Base-by-base conservation (phyloP, 2,329 filamentous ascomycete genomes). In the Alternaria sp. region DNA sequence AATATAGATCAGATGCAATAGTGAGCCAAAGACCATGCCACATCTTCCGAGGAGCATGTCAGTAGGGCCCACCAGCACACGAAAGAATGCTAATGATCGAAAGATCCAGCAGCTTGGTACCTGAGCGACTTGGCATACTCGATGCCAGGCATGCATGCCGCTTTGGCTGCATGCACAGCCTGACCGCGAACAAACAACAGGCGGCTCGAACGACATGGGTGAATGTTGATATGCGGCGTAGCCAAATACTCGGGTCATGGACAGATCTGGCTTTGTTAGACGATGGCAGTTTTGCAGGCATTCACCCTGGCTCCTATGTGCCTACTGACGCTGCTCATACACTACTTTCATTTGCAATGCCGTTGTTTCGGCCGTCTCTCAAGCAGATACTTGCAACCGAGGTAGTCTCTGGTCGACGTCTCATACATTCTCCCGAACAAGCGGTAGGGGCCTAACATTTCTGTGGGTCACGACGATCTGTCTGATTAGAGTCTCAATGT, bases 51-150 rank as follows among this genome's bases (percentile, higher is more conserved):
- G 54, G 57, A 57, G 14, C 20, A 18, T 22, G 18, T 22, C 30
- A n/a, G 22, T 54, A 47, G 18, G 39, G 26, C 38, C 59, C 53
- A 46, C 56, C 48, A 46, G 51, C 51, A 51, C n/a, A 16, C 60
- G 38, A 61, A 62, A 60, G 60, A 54, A 52, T 64, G 59, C 54
- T 51, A 54, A 54, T 32, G 52, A 59, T 68, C 51, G 61, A 53
- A 63, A 44, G 52, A 42, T 52, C 66, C 67, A 67, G 54, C 26
- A 22, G 8, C 43, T 51, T 62, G 69, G 67, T 69, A 65, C 61
- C 54, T 69, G 54, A 57, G 39, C 51, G 63, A 61, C 64, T 24
- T 64, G 57, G 28, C 51, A 44, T 59, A 30, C 57, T 62, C 44
- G 14, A 61, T 56, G 56, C 46, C 18, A 30, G 54, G 54, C 48